These are phyloP conservation scores for Cercospora citrullina DNA, from an alignment of 2,329 filamentous ascomycete genomes.

Conservation along the genomic window DNA sequence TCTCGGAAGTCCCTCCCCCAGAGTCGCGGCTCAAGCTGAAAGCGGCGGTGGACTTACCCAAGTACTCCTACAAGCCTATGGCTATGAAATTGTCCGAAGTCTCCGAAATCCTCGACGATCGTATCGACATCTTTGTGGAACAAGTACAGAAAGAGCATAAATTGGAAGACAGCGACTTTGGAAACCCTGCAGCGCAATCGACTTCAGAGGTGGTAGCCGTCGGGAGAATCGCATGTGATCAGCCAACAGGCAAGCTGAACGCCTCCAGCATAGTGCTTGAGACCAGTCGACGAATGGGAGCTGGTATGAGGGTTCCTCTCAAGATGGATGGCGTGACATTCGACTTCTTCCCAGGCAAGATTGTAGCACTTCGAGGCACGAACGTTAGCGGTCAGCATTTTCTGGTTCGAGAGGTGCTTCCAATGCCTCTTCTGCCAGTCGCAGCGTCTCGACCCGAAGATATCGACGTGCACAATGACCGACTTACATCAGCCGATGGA, in stretches of 20 bases:
- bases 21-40: conserved; percentile 81
- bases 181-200: conserved; percentile 80
- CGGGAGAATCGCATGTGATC: conserved; percentile 87
- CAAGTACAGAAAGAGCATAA: conserved; percentile 72
- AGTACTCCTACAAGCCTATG: conserved; percentile 87
- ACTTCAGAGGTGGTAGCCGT: conserved; percentile 87
- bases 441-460: conserved; percentile 68
- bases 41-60: conserved; percentile 84
- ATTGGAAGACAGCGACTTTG: conserved; percentile 78
- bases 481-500: conserved; percentile 63
- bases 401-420: conserved; percentile 72
- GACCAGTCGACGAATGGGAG: conserved; percentile 79
- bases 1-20: conserved; percentile 55
- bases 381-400: conserved; percentile 87
- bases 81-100: conserved; percentile 92
- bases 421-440: conserved; percentile 70
- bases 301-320: conserved; percentile 76
- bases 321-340: conserved; percentile 71
- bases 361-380: conserved; percentile 81
- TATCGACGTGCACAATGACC: conserved; percentile 68
- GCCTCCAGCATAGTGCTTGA: conserved; percentile 82
- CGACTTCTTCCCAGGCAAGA: conserved; percentile 92
- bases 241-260: conserved; percentile 82
- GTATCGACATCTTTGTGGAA: conserved; percentile 85
- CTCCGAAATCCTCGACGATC: conserved; percentile 89